Conservation (phyloP, 192 early-diverging fungal genomes). For the Phycomyces blakesleeanus region DNA sequence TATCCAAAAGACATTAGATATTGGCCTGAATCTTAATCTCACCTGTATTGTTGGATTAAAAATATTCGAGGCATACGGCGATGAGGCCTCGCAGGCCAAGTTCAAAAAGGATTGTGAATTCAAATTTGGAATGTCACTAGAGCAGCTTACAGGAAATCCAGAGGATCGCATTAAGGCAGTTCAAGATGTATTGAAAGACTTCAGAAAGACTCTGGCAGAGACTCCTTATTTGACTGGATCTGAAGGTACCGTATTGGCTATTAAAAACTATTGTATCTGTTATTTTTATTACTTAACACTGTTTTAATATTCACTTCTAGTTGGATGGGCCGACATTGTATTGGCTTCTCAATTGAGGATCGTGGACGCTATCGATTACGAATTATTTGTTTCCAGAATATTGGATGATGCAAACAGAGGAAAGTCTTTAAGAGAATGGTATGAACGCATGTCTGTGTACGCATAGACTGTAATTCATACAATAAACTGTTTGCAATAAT, state of each 20-base stretch:
- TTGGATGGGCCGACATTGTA: constrained; percentile 41
- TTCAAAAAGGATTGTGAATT: constrained; percentile 39
- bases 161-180: constrained; percentile 21
- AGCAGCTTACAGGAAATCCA: constrained; percentile 29
- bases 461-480: too few relatives aligned
- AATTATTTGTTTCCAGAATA: constrained; percentile 31
- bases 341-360: constrained; percentile 33
- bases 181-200: constrained; percentile 22
- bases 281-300: too few relatives aligned
- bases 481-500: too few relatives aligned
- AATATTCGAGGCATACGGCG: constrained; percentile 25
- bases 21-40: constrained; percentile 24
- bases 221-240: constrained; percentile 35
- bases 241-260: constrained; percentile 27
- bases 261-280: not conserved
- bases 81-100: constrained; percentile 23
- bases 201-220: constrained; percentile 23
- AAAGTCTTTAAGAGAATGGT: too few relatives aligned
- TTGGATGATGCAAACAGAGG: constrained; percentile 17
- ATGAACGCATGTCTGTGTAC: too few relatives aligned
- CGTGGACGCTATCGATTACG: constrained; percentile 30
- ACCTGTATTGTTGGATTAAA: constrained; percentile 27
- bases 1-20: constrained; percentile 34
- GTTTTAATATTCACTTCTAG: too few relatives aligned
- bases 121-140: constrained; percentile 24